Percentiles rank a stretch among this genome's conserved stretches.
These are phyloP conservation scores for Yarrowia osloensis DNA, from an alignment of 805 yeast species.

Conservation along the genomic window DNA sequence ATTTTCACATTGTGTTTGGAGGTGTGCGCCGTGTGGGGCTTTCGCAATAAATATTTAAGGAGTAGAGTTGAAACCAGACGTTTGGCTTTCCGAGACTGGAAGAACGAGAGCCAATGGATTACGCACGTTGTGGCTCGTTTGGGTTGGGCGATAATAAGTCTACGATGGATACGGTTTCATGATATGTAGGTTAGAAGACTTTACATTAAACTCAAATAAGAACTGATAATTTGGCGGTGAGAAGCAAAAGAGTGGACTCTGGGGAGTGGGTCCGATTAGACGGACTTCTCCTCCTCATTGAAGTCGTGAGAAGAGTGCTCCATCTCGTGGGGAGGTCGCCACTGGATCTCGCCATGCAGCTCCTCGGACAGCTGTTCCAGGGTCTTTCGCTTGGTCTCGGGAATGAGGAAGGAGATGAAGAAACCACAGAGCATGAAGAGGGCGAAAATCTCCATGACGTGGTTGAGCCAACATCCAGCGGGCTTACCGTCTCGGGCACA, in stretches of 20 bases:
- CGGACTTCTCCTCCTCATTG: conserved; percentile 19
- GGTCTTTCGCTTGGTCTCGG: conserved; percentile 91
- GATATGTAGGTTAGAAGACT: conserved; percentile 16
- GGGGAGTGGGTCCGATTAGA: neutral
- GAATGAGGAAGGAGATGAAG: conserved; percentile 64
- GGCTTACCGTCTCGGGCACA: conserved; percentile 55
- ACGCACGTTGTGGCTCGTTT: neutral
- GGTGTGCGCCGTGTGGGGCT: conserved; percentile 8
- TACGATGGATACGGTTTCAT: neutral
- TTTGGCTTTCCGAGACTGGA: neutral
- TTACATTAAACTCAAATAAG: conserved; percentile 20
- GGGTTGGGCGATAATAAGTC: neutral
- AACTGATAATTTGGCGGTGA: neutral
- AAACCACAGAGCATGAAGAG: conserved; percentile 84
- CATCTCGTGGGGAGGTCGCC: conserved; percentile 8
- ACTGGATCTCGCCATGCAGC: conserved; percentile 66
- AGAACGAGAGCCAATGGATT: conserved; percentile 11
- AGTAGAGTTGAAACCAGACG: neutral
- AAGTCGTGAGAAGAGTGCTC: conserved; percentile 17
- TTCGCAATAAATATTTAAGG: neutral
- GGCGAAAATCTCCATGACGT: conserved; percentile 94
- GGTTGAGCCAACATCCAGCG: conserved; percentile 77
- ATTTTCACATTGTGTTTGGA: neutral
- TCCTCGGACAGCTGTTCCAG: conserved; percentile 80
- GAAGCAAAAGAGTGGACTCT: neutral